Evolutionary conservation across 148 eudicot genomes (phyloP), one percentile per base, ranked within the genome.

Genomic region (Cornus controversa): DNA sequence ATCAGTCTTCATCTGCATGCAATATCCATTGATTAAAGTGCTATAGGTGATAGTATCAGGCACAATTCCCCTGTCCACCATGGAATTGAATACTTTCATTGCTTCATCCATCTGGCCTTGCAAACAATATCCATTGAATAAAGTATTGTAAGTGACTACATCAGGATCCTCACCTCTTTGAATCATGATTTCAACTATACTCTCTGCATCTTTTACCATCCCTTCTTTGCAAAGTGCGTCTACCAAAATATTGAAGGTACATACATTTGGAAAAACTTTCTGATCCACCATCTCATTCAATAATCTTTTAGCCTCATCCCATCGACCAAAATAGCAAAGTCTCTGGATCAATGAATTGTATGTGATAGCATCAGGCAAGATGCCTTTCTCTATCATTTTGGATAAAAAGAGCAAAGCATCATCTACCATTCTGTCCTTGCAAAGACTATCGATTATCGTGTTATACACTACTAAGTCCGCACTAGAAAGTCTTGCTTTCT

Each of bases 41-140:
- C 3, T 29, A 29, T 29, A 29, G 1, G 31, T 29, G 3, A 29
- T 29, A 29, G n/a, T n/a, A n/a, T n/a, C n/a, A n/a, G n/a, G n/a
- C 34, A 0, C 34, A 31, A 31, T 31, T 31, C 34, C 34, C 34
- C 34, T 31, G 1, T 1, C 34, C 34, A 0, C 34, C 34, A 31
- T 1, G 34, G 34, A 31, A 31, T 31, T 31, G 34, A 31, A 31
- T 31, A 5, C 34, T 31, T 31, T 31, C 34, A 31, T 31, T 31
- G 34, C 34, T 31, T 69, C 50, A 37, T 22, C 72, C 22, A 69
- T n/a, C 67, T 67, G 63, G 8, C 80, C 80, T 62, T 25, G 57
- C 37, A 37, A 15, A 78, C 80, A 71, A 37, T 60, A 71, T 15
- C 76, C 80, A 37, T 25, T 58, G 68, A 78, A 71, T 13, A 78